Evolutionary conservation across 2,329 filamentous ascomycete species (phyloP).

Genomic region (Ascochyta viciae-villosae): DNA sequence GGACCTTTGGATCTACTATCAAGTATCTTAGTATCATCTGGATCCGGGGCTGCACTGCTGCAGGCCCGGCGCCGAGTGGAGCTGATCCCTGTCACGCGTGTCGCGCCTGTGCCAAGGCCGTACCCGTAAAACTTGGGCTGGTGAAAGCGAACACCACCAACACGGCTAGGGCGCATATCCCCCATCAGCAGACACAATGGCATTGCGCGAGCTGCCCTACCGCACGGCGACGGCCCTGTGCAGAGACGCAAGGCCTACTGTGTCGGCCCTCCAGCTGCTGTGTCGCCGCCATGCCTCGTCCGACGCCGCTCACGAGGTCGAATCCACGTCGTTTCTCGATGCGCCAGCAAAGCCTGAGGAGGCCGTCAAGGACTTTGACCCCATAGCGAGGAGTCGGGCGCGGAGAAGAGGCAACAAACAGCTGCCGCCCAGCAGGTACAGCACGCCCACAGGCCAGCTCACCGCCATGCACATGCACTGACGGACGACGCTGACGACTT

Average conservation of each 20-base stretch:
- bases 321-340: conserved; percentile 56
- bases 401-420: conserved; percentile 52
- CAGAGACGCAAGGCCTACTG: conserved; percentile 32
- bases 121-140: too few relatives aligned
- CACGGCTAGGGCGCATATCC: too few relatives aligned
- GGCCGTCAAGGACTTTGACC: conserved; percentile 57
- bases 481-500: conserved; percentile 1
- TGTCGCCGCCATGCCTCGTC: conserved; percentile 58
- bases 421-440: conserved; percentile 62
- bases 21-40: too few relatives aligned
- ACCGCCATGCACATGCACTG: neutral
- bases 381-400: conserved; percentile 54
- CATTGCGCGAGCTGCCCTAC: conserved; percentile 46
- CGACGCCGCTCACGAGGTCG: conserved; percentile 55
- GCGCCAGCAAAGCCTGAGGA: conserved; percentile 49
- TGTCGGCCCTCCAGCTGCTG: conserved; percentile 28
- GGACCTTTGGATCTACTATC: too few relatives aligned
- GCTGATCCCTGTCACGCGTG: conserved; percentile 23
- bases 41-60: too few relatives aligned
- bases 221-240: conserved; percentile 36
- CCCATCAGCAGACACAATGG: conserved; percentile 37
- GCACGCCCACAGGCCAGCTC: neutral
- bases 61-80: too few relatives aligned
- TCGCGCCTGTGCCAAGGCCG: conserved; percentile 16
- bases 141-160: too few relatives aligned